A percentile compares a stretch with the other conserved stretches of the same genome.
phyloP scores from a whole-genome alignment of 2,329 filamentous ascomycete species.

The Lasiodiplodia gonubiensis region DNA sequence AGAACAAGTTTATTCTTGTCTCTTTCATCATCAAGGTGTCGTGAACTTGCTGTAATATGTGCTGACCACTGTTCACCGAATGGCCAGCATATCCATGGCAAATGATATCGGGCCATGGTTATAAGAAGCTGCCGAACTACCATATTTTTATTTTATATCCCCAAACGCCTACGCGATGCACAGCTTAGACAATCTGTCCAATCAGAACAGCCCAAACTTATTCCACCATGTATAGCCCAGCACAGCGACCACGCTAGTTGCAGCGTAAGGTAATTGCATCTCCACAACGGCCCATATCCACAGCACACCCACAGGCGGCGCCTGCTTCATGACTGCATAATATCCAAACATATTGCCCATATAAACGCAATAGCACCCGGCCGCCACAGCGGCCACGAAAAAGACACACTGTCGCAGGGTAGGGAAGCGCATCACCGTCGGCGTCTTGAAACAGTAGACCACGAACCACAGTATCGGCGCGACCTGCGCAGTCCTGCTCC shows the following conservation, averaged over 20 bases:
- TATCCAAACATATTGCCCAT: constrained; percentile 82
- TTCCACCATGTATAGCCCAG: constrained; percentile 61
- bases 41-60: neutral
- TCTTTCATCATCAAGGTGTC: neutral
- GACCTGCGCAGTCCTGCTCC: constrained; percentile 56
- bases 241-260: constrained; percentile 60
- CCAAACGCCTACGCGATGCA: constrained; percentile 15
- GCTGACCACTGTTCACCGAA: neutral
- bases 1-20: neutral
- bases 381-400: constrained; percentile 62
- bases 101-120: neutral
- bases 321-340: constrained; percentile 87
- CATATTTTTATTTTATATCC: neutral
- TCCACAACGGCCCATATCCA: constrained; percentile 96
- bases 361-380: constrained; percentile 80
- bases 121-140: neutral
- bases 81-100: neutral
- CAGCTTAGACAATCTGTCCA: neutral
- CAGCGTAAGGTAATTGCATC: constrained; percentile 72
- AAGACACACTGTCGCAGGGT: constrained; percentile 62
- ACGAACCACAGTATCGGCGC: constrained; percentile 53
- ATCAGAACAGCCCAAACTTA: constrained; percentile 56
- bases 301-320: constrained; percentile 84
- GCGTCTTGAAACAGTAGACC: constrained; percentile 52
- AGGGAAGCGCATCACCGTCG: constrained; percentile 51